Evolutionary conservation across 2,329 filamentous ascomycete species (phyloP), one percentile per base, ranked within the genome.

Genomic region (Penicillium psychrosexuale): DNA sequence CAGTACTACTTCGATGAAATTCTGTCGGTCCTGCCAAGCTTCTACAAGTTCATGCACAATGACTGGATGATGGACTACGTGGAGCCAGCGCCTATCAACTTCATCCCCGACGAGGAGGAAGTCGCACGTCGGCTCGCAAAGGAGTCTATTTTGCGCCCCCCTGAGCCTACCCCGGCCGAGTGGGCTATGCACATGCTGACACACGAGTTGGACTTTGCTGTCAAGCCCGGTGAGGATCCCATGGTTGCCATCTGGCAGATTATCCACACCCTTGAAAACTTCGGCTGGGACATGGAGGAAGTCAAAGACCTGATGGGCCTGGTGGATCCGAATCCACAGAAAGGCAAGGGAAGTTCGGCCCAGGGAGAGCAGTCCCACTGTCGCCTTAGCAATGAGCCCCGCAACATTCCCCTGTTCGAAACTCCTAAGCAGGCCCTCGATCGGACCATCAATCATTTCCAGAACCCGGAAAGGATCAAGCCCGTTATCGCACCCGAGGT

Each of bases 61-160:
- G 83, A 87, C 61, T 74, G 89, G 60, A 89, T 92, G 86, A 64
- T 78, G 22, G 71, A 78, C 17, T 91, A 83, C 80, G 89, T 85
- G 69, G 73, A 81, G 24, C 86, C 86, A 0, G 69, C 63, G 40
- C 13, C 39, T n/a, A 5, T 50, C 3, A 11, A 54, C 5, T 44
- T 31, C 19, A 53, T 48, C 13, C 44, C 44, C 7, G 44, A 53
- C 9, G 36, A 42, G 22, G 34, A 39, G 8, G 51, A 53, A 31
- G 33, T 48, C 12, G 36, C 19, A 34, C 36, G 51, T 5, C 51
- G 51, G 12, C 34, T 30, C 9, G 51, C 51, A 9, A 22, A 48
- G 44, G 44, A 40, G 5, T 48, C 45, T 13, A 28, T 53, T 31
- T 9, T 53, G 11, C 15, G 12, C 4, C 44, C 51, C 3, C 34